Base-by-base conservation (phyloP, 192 early-diverging fungal genomes). In the Gigaspora rosea region DNA sequence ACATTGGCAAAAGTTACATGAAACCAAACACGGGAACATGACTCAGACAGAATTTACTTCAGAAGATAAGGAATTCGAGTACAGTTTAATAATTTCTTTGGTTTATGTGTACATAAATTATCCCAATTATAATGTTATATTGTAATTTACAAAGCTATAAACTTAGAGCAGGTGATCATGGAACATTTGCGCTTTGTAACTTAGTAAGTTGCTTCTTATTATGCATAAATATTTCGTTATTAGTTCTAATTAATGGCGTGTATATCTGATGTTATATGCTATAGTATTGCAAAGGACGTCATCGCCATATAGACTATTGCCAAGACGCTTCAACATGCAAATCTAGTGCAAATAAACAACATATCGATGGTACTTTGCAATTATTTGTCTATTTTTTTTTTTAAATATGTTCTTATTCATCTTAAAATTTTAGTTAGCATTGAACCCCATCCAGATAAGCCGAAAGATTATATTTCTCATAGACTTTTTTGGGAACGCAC, bases 241-340 rank as follows among this genome's bases (percentile, higher is more conserved):
- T 35, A 10, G 6, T 20, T 66, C 3, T 20, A 4, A 8, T 18
- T 16, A 47, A 46, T 15, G 0, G 1, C 18, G 27, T 27, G 27
- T 27, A 27, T 27, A 27, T 47, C 8, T 9, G 1, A 13, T 47
- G n/a, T 66, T 20, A n/a, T 10, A 15, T 8, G 41, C 41, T n/a
- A n/a, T 52, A 71, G 74, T 16, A 47, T 20, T 76, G 75, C 16
- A 50, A 68, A 67, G 49, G 51, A 11, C 41, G 70, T 8, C 78
- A 79, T 56, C 47, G 71, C 11, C 78, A 79, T 75, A 75, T 79
- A 6, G 78, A 79, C 64, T 79, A 75, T 52, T 79, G 78, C 10
- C 18, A 63, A 41, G 36, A 59, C 22, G 35, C 41, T 11, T 33
- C 18, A 18, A 27, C 36, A 51, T 74, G 75, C 32, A 76, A 76